phyloP scores from a whole-genome alignment of 2,329 filamentous ascomycete species.

The Curvularia spicifera region DNA sequence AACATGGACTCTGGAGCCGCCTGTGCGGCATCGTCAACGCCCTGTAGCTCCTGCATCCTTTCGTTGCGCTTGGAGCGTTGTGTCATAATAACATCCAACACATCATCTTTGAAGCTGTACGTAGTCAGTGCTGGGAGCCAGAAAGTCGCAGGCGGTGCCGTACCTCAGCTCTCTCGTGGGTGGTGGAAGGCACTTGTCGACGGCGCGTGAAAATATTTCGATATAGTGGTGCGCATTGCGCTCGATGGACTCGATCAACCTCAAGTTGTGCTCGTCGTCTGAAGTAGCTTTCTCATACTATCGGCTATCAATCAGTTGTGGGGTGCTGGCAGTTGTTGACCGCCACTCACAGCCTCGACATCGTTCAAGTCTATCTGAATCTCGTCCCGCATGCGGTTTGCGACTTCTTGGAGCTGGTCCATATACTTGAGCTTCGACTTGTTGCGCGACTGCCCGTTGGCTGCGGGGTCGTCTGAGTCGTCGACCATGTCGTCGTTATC shows the following conservation, averaged over 20 bases:
- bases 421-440: slow-evolving; percentile 83
- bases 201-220: slow-evolving; percentile 84
- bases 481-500: slow-evolving; percentile 96
- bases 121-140: slow-evolving; percentile 30
- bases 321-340: slow-evolving; percentile 57
- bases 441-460: slow-evolving; percentile 48
- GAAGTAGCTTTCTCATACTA: slow-evolving; percentile 75
- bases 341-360: slow-evolving; percentile 59
- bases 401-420: slow-evolving; percentile 83
- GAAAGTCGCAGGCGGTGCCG: slow-evolving; percentile 35
- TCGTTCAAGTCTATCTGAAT: slow-evolving; percentile 91
- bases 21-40: slow-evolving; percentile 58
- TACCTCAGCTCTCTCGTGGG: slow-evolving; percentile 79
- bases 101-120: slow-evolving; percentile 92
- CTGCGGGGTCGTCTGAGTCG: slow-evolving; percentile 69
- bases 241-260: slow-evolving; percentile 83
- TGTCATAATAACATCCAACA: slow-evolving; percentile 94
- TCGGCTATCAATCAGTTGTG: slow-evolving; percentile 1
- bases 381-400: slow-evolving; percentile 78
- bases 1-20: slow-evolving; percentile 79
- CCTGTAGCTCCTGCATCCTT: slow-evolving; percentile 62
- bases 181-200: slow-evolving; percentile 84
- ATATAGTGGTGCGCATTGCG: slow-evolving; percentile 94
- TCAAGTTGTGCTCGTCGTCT: slow-evolving; percentile 66
- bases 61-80: slow-evolving; percentile 87